Base-by-base conservation (phyloP, 805 yeast species). In the Torulaspora franciscae region DNA sequence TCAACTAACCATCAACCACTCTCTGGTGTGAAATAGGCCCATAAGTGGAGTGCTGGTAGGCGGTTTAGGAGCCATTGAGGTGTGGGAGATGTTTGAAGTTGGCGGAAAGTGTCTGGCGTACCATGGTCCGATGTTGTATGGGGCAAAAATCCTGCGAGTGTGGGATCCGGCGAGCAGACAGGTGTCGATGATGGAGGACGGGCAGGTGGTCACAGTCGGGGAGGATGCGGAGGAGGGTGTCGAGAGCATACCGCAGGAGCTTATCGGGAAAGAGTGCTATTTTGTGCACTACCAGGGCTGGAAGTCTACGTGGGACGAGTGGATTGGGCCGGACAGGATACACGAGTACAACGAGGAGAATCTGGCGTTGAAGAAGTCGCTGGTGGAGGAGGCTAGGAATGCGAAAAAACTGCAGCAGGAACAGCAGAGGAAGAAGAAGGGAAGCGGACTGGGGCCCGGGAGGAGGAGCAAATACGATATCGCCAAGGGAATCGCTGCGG, bases 251-350 rank as follows among this genome's bases (percentile, higher is more conserved):
- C 73, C 77, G 1, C 64, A 55, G 13, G 73, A 68, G 9, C 46
- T 71, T 14, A 52, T 50, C 23, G 63, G 56, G 14, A 67, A 65
- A 32, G 53, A 55, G 15, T 72, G 80, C 25, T 90, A 80, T 65
- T 81, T 72, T 53, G 78, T 91, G 13, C 99, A 93, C 60, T 91
- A 91, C 65, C 84, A 83, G 54, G 98, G 99, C 2, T 91, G 99
- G 99, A 91, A 90, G 58, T 66, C 82, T 13, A 81, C 89, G 47
- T 91, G 96, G 96, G 98, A 91, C 61, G 99, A 91, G 64, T 91
- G 99, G 99, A 91, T 91, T 1, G 75, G 77, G 1, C 64, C 66
- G 6, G 81, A 78, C 32, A 68, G 98, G 28, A 75, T 91, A 5
- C 69, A 86, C 57, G 83, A 79, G 50, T 73, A 72, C 58, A 84